phyloP scores from a whole-genome alignment of 1,139 yeast genomes.

The Suhomyces taliae region DNA sequence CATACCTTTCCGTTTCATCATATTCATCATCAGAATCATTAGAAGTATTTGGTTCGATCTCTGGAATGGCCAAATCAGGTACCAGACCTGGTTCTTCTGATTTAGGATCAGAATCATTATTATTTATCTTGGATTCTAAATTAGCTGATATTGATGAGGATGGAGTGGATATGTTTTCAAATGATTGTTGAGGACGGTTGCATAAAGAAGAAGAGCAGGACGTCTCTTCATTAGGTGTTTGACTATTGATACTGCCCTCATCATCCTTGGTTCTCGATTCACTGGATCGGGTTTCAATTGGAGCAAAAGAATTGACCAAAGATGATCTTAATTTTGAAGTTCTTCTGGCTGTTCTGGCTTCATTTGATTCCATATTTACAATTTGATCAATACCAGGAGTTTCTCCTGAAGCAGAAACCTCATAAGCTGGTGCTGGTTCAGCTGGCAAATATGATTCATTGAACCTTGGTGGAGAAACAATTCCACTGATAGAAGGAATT shows the following conservation, averaged over 20 bases:
- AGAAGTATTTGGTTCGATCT: neutral
- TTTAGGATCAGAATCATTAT: too few relatives aligned
- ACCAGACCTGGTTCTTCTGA: neutral
- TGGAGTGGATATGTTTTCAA: constrained; percentile 6
- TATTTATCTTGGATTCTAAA: neutral
- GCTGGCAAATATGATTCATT: constrained; percentile 16
- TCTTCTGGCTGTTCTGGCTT: neutral
- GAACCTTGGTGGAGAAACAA: neutral
- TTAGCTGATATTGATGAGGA: constrained; percentile 3
- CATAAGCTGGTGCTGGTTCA: constrained; percentile 43
- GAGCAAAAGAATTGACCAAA: constrained; percentile 28
- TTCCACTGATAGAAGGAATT: constrained; percentile 28
- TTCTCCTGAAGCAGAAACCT: constrained; percentile 12
- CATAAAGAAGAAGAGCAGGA: constrained; percentile 5
- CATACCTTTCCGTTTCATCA: neutral
- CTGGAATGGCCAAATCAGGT: too few relatives aligned
- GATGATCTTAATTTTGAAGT: constrained; percentile 24
- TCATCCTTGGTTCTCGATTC: constrained; percentile 1
- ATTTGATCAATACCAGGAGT: constrained; percentile 16
- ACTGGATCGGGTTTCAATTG: constrained; percentile 2
- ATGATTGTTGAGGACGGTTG: neutral
- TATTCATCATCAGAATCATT: constrained; percentile 3
- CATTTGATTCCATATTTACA: constrained; percentile 8
- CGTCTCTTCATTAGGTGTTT: constrained; percentile 1
- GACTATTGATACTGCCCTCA: constrained; percentile 2